phyloP scores from a whole-genome alignment of 768 basidiomycete species.

The Serendipita vermifera region DNA sequence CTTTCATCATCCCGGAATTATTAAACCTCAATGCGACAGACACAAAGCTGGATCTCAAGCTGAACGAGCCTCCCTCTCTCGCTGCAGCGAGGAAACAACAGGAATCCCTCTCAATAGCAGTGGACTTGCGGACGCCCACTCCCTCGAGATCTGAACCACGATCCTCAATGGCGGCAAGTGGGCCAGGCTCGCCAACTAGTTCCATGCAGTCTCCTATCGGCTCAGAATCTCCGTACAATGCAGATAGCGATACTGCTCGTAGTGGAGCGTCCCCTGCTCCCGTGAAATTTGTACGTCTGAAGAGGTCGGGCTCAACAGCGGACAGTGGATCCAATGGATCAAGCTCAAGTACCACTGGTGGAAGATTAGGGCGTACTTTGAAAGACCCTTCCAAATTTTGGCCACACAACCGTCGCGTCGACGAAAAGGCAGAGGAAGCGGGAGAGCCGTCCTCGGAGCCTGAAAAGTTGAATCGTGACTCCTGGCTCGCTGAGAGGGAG shows the following conservation, averaged over 20 bases:
- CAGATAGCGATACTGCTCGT: no score
- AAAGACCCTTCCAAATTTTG: constrained; percentile 9
- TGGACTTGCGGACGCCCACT: neutral
- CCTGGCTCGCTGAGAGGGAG: neutral
- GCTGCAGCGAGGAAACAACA: neutral
- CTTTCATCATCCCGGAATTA: neutral
- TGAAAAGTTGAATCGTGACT: neutral
- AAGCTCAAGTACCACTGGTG: neutral
- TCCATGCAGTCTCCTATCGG: neutral
- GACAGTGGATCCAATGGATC: neutral
- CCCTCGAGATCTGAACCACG: neutral
- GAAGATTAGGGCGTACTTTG: neutral
- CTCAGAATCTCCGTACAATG: no score
- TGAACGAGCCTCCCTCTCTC: neutral
- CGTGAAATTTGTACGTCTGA: neutral
- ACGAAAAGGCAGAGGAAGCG: neutral
- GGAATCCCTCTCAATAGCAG: neutral
- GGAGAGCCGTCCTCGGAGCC: neutral
- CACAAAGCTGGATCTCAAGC: neutral
- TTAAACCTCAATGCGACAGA: neutral
- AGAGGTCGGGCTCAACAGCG: neutral
- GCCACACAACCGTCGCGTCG: constrained; percentile 1
- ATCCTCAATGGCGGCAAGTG: neutral
- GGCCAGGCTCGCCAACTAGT: neutral
- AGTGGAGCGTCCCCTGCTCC: neutral